Evolutionary conservation across 495 filamentous ascomycete species (phyloP), one percentile per base, ranked within the genome.

Genomic region (Annulohypoxylon moriforme): DNA sequence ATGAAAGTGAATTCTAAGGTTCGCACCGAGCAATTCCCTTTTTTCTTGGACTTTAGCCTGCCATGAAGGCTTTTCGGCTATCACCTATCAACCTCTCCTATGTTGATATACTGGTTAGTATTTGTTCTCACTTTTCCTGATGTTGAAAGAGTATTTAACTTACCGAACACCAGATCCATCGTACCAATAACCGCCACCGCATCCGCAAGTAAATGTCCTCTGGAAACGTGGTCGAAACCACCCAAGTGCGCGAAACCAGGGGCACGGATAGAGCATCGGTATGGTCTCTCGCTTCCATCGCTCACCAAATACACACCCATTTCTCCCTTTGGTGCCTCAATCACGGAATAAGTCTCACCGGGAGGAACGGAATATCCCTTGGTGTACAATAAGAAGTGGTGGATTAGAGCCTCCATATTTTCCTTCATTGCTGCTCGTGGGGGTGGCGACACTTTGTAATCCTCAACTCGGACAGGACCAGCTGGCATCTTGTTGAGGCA

Each of bases 341-440:
- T 99, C 31, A 92, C 94, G 8, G 89, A 92, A 84, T 99, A 99
- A 9, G 96, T 99, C 86, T 99, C 96, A 49, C 96, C 96, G 1
- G 96, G 96, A n/a, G 96, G 96, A 8, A 99, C 96, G 42, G 92
- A 88, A 81, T 98, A 99, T 62, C 96, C 96, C 86, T 98, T 99
- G 78, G 94, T 97, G 84, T 94, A 99, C 33, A 99, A 89, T 53
- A 99, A 84, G 87, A 99, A 99, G 86, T 99, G 96, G 82, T 99
- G 96, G 79, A 99, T 99, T 13, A 99, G 87, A 20, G 96, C 95
- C 81, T 99, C 96, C 96, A 99, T 99, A 83, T 99, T 90, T 87
- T 99, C 96, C 87, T 99, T 99, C 96, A 99, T 99, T 72, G 96
- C 96, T n/a, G 90, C 88, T 76, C 96, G 89, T 13, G 96, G 96